Evolutionary conservation across 1,284 basidiomycete genomes (phyloP), one percentile per base, ranked within the genome.

Genomic region (Testicularia cyperi): DNA sequence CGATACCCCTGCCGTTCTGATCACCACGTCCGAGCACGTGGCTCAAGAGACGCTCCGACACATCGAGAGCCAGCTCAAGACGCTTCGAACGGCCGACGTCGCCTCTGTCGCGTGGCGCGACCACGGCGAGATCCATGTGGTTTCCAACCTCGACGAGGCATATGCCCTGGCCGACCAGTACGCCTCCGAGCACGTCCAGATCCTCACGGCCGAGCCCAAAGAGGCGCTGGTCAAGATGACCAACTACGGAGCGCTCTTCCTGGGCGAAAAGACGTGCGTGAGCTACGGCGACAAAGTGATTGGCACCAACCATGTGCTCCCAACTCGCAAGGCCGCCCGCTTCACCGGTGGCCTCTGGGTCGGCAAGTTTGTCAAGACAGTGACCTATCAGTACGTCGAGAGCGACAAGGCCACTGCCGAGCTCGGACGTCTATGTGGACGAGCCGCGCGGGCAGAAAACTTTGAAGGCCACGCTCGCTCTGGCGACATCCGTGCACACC

Each of bases 301-400:
- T 37, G 57, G 56, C 27, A 53, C 55, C 18, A 49, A 53, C 37
- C 62, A 64, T 30, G 63, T 65, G 14, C 35, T 65, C 9, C 63
- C 63, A 8, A 65, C 63, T 18, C 51, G 55, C 26, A 56, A 64
- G 34, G 41, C 61, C 3, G 49, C 63, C n/a, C 51, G 49, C n/a
- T 65, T 52, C 46, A 65, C 63, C 10, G 63, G 63, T 19, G 63
- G 63, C 36, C 53, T 65, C 9, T 65, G 63, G 38, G 62, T 65
- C 20, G 62, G 62, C 18, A 64, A 64, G 42, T 65, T 43, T 51
- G 51, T 65, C 18, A 39, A 44, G 23, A 61, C 57, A 3, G 46
- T 39, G 18, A 62, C 58, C 9, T 65, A 65, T 37, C 61, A 65
- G 31, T 44, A 65, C 26, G 61, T 65, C 5, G 22, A 25, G 18